Conservation (phyloP, 805 yeast genomes). For the Sugiyamaella floridensis region DNA sequence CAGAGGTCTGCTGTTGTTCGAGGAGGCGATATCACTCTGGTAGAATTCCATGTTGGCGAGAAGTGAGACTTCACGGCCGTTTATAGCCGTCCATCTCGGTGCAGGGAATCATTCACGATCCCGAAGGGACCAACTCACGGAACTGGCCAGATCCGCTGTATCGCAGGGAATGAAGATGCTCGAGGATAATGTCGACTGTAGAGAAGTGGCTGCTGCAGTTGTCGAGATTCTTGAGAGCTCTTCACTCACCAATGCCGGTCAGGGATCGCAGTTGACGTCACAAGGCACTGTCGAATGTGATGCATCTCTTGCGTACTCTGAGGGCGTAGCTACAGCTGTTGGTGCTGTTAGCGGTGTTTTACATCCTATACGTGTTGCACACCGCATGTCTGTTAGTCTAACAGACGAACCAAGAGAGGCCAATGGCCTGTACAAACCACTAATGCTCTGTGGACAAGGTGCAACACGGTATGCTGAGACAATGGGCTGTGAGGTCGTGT, state of each 20-base stretch:
- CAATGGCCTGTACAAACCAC: constrained; percentile 20
- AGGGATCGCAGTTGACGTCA: constrained; percentile 33
- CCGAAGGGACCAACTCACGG: constrained; percentile 9
- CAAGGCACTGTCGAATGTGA: constrained; percentile 35
- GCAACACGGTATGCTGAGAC: constrained; percentile 27
- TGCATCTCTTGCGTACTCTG: constrained; percentile 30
- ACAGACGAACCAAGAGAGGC: constrained; percentile 1
- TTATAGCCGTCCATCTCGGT: constrained; percentile 28
- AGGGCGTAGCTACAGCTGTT: constrained; percentile 26
- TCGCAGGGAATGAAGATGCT: constrained; percentile 19
- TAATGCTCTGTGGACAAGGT: constrained; percentile 30
- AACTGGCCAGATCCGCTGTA: constrained; percentile 17
- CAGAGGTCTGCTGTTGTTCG: constrained; percentile 13
- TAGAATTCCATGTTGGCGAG: constrained; percentile 7
- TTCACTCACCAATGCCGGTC: constrained; percentile 34
- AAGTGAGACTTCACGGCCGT: constrained; percentile 4
- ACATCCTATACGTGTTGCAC: constrained; percentile 28
- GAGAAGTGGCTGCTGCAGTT: constrained; percentile 21
- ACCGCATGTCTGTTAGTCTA: constrained; percentile 15
- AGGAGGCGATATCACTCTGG: constrained; percentile 15
- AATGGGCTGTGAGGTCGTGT: constrained; percentile 10
- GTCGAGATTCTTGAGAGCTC: constrained; percentile 31
- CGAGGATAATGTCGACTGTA: constrained; percentile 10
- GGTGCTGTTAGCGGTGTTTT: constrained; percentile 26
- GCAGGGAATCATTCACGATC: constrained; percentile 28